Evolutionary conservation across 2,329 filamentous ascomycete genomes (phyloP).

Genomic region (Daldinia sp.): DNA sequence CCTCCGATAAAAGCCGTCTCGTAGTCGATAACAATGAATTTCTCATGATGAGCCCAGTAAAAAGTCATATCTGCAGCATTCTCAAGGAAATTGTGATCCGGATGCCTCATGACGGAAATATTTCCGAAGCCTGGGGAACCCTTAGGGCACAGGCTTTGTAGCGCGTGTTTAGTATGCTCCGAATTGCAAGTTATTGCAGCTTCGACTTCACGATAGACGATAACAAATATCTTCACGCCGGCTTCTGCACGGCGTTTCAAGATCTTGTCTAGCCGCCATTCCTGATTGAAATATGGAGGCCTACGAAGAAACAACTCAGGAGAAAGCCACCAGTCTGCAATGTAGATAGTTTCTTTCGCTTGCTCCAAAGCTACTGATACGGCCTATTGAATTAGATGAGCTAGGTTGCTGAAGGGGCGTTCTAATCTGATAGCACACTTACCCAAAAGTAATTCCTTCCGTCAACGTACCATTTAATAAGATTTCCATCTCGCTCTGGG

Average conservation of each 20-base stretch:
- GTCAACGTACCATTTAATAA: slow-evolving; percentile 97
- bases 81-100: slow-evolving; percentile 93
- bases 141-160: slow-evolving; percentile 80
- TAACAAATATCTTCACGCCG: slow-evolving; percentile 92
- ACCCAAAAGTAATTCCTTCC: slow-evolving; percentile 93
- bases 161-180: slow-evolving; percentile 86
- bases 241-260: slow-evolving; percentile 89
- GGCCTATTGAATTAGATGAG: slow-evolving; percentile 53
- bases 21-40: slow-evolving; percentile 96
- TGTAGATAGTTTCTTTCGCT: slow-evolving; percentile 93
- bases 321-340: slow-evolving; percentile 96
- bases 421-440: slow-evolving; percentile 21
- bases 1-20: slow-evolving; percentile 91
- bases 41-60: slow-evolving; percentile 98
- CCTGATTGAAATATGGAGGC: slow-evolving; percentile 81
- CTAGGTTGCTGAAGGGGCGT: background rate
- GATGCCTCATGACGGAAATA: slow-evolving; percentile 88
- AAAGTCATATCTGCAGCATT: slow-evolving; percentile 96
- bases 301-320: slow-evolving; percentile 87
- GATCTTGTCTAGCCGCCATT: slow-evolving; percentile 86
- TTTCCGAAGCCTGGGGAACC: slow-evolving; percentile 86
- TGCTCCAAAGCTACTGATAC: slow-evolving; percentile 89
- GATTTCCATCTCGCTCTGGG: slow-evolving; percentile 83
- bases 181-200: slow-evolving; percentile 91
- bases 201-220: slow-evolving; percentile 89